Evolutionary conservation across 352 stramenopile species (phyloP).

Genomic region (Aphanomyces euteiches): DNA sequence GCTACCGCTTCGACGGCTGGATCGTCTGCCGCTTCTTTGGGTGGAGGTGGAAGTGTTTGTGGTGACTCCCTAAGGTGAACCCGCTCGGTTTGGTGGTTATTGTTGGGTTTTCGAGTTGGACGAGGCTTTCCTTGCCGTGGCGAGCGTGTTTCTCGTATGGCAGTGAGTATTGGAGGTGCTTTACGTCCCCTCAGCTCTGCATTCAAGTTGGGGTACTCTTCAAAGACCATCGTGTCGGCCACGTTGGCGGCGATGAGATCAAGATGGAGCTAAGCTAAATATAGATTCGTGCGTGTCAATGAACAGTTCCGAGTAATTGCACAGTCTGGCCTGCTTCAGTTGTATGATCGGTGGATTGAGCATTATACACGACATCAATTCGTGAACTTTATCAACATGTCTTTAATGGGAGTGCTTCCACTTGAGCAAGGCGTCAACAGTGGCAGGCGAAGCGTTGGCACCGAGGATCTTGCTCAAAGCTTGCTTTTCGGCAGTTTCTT

Average conservation of each 20-base stretch:
- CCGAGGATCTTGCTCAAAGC: slow-evolving; percentile 61
- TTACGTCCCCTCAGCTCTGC: slow-evolving; percentile 11
- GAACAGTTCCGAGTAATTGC: not conserved
- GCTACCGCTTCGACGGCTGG: too few species aligned
- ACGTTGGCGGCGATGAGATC: too few species aligned
- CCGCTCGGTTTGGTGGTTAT: too few species aligned
- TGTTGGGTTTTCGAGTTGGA: too few species aligned
- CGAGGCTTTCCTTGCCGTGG: too few species aligned
- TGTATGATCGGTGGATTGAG: not conserved
- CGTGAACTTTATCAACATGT: not conserved
- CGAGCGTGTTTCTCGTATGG: not conserved
- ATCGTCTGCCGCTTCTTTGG: too few species aligned
- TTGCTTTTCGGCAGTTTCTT: slow-evolving; percentile 74
- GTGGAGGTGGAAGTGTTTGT: too few species aligned
- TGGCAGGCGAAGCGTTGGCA: slow-evolving; percentile 58
- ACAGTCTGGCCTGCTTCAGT: not conserved
- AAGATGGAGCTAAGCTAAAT: too few species aligned
- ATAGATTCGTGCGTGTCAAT: not conserved
- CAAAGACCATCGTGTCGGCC: too few species aligned
- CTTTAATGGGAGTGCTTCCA: slow-evolving; percentile 70
- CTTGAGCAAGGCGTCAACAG: slow-evolving; percentile 78
- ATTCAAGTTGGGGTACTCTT: slow-evolving; percentile 11
- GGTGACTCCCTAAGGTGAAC: too few species aligned
- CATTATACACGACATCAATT: not conserved
- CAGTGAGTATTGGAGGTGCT: not conserved